Evolutionary conservation across 371 early-diverging fungal genomes (phyloP).

Genomic region (Basidiobolus meristosporus): DNA sequence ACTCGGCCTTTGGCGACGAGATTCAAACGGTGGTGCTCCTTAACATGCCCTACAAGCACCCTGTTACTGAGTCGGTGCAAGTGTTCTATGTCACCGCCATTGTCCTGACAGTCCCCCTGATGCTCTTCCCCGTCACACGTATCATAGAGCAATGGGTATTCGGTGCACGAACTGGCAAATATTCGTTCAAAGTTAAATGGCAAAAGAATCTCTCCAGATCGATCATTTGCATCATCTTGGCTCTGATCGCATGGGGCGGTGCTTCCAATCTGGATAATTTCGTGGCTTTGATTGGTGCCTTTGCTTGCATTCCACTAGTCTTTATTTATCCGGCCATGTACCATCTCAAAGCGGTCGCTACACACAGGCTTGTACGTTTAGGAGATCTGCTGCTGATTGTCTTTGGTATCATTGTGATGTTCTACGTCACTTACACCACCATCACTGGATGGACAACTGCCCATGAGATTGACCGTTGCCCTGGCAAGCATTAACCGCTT

Average conservation of each 20-base stretch:
- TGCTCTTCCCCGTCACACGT: slow-evolving; percentile 65
- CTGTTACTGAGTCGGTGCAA: slow-evolving; percentile 40
- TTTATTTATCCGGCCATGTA: slow-evolving; percentile 74
- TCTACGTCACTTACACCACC: slow-evolving; percentile 59
- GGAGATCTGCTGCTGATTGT: slow-evolving; percentile 35
- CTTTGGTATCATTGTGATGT: slow-evolving; percentile 52
- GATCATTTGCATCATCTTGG: slow-evolving; percentile 35
- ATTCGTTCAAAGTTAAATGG: slow-evolving; percentile 55
- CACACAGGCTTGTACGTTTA: slow-evolving; percentile 11
- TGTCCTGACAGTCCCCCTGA: slow-evolving; percentile 61
- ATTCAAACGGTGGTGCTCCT: slow-evolving; percentile 61
- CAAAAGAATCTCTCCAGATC: slow-evolving; percentile 71
- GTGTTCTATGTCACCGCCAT: slow-evolving; percentile 73
- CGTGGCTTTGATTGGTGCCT: slow-evolving; percentile 60
- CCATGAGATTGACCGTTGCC: background rate
- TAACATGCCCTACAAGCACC: slow-evolving; percentile 49
- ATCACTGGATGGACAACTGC: slow-evolving; percentile 27
- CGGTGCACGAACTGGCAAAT: slow-evolving; percentile 39
- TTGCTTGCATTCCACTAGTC: slow-evolving; percentile 47
- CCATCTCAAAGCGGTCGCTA: slow-evolving; percentile 40
- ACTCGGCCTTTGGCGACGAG: slow-evolving; percentile 57
- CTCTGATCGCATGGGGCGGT: slow-evolving; percentile 49
- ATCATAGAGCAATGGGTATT: slow-evolving; percentile 63
- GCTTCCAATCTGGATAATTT: slow-evolving; percentile 60
- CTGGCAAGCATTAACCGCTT: background rate